A percentile compares a stretch with the other conserved stretches of the same genome.
These are phyloP conservation scores for Geranium brycei DNA, from an alignment of 345 rosid genomes.

Conservation along the genomic window DNA sequence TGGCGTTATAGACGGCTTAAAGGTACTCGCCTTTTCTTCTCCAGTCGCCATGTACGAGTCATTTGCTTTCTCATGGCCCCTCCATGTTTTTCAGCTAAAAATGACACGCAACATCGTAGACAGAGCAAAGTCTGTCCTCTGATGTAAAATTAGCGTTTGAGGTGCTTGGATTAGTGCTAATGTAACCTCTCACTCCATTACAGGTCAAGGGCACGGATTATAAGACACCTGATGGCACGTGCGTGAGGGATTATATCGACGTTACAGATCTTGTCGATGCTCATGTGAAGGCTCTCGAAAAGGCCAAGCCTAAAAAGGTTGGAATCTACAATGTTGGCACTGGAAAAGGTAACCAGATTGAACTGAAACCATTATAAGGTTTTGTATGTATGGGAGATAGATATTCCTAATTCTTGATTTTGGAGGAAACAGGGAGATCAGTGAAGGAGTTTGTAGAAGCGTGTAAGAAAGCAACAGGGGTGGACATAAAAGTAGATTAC, in stretches of 20 bases:
- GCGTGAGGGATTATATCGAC: constrained; percentile 88
- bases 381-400: no score
- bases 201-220: constrained; percentile 93
- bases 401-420: no score
- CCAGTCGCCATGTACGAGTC: no score
- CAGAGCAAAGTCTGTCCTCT: no score
- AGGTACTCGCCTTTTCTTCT: constrained; percentile 29
- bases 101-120: no score
- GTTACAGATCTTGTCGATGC: constrained; percentile 98
- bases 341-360: constrained; percentile 39
- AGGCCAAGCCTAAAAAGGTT: constrained; percentile 53
- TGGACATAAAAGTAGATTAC: constrained; percentile 56
- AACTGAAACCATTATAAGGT: no score
- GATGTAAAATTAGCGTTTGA: not conserved
- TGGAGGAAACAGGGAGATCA: constrained; percentile 46
- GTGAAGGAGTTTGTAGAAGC: constrained; percentile 99
- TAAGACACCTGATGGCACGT: constrained; percentile 81
- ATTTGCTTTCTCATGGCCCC: no score
- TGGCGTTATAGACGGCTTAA: constrained; percentile 62
- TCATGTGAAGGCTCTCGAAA: constrained; percentile 86
- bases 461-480: constrained; percentile 83
- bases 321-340: constrained; percentile 98
- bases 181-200: no score
- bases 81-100: no score
- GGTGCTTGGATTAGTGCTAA: no score